Base-by-base conservation (phyloP, 768 basidiomycete genomes). In the Hygrophorus russula region DNA sequence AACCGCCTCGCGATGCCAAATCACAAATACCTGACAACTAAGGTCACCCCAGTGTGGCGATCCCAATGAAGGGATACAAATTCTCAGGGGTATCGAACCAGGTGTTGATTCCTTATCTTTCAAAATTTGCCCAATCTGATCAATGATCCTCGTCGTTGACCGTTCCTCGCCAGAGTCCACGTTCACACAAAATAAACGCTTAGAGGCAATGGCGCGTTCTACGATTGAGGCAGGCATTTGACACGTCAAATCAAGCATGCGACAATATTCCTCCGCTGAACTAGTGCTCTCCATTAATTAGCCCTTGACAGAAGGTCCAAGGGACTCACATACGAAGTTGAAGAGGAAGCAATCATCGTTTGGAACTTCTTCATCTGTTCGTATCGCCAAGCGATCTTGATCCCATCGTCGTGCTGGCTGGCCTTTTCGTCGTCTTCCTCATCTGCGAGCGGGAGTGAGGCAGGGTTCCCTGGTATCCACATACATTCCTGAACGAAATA, bases 321-420 rank as follows among this genome's bases (percentile, higher is more conserved):
- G 35, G 46, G 56, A 59, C 57, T 54, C 46, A 74, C 76, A 58
- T 69, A 74, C 69, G 64, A 62, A 36, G 69, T 57, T 38, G 65
- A 49, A 30, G 67, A 57, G 20, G 17, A 17, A 24, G 24, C 24
- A 15, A 91, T 79, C 2, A 88, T 90, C 3, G 92, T 96, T 64
- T 88, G 77, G 59, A 96, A 94, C 62, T 71, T 80, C 64, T 83
- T 87, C 86, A 97, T 86, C 45, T 80, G 73, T 55, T 90, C 89
- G 61, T 99, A 99, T 56, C 96, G 74, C 88, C 96, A 99, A 24
- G 96, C 96, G 53, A 99, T 98, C 66, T 86, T 94, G 50, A 93
- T 84, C 53, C 78, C 80, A 19, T 76, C 69, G 33, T 65, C 71
- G 19, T 61, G 61, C 10, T 63, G 61, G 13, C 59, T 57, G 29